Conservation (phyloP, 805 yeast species). For the Candida maltosa region DNA sequence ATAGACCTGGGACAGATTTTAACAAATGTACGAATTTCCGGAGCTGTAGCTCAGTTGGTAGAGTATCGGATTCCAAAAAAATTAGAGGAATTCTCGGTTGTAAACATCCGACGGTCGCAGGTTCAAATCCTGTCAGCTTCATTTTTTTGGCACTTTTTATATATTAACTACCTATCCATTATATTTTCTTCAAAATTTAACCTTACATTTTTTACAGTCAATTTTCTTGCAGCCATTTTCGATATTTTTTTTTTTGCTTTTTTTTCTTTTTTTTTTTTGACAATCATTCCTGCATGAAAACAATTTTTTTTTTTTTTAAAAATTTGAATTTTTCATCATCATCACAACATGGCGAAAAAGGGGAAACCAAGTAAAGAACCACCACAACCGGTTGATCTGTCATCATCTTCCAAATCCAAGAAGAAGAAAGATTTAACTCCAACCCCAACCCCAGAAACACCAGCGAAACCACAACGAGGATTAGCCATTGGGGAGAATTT, state of each 20-base stretch:
- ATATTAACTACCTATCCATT: too few relatives aligned
- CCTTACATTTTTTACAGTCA: too few relatives aligned
- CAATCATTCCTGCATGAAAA: too few relatives aligned
- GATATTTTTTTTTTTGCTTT: too few relatives aligned
- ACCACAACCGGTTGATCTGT: slow-evolving; percentile 4
- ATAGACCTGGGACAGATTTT: too few relatives aligned
- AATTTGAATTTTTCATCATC: too few relatives aligned
- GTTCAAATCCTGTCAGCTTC: slow-evolving; percentile 81
- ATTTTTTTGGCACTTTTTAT: too few relatives aligned
- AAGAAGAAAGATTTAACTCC: slow-evolving; percentile 4
- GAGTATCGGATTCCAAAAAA: slow-evolving; percentile 35
- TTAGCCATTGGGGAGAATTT: slow-evolving; percentile 50
- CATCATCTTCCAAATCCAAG: slow-evolving; percentile 2
- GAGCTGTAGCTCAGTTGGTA: slow-evolving; percentile 30
- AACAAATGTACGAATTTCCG: slow-evolving; percentile 12
- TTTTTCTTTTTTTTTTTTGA: too few relatives aligned
- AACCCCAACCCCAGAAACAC: slow-evolving; percentile 1
- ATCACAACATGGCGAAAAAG: slow-evolving; percentile 14
- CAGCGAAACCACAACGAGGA: slow-evolving; percentile 36
- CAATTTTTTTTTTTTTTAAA: too few relatives aligned
- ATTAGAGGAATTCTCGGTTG: too few relatives aligned
- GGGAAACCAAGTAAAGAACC: slow-evolving; percentile 9
- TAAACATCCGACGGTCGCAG: slow-evolving; percentile 81
- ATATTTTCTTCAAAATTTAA: too few relatives aligned
- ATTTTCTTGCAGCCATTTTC: too few relatives aligned